phyloP scores from a whole-genome alignment of 2,329 filamentous ascomycete species.

The Cladorrhinum sp. region DNA sequence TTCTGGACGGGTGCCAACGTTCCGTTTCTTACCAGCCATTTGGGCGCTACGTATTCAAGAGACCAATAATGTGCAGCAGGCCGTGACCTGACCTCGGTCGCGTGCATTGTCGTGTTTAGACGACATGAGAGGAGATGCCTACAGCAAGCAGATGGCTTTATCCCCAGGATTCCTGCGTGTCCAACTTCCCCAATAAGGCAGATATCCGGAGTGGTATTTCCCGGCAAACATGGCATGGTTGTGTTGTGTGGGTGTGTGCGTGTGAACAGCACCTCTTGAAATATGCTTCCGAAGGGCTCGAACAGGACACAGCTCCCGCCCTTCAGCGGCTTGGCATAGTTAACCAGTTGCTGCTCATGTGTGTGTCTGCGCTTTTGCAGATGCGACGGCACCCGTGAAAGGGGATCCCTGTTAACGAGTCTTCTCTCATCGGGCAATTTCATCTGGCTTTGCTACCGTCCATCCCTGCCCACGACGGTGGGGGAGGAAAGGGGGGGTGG shows the following conservation, averaged over 20 bases:
- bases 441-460: constrained; percentile 35
- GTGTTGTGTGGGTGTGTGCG: too few species aligned
- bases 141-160: too few species aligned
- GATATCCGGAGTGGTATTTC: not conserved
- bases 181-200: not conserved
- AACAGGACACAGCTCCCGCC: constrained; percentile 3
- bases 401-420: constrained; percentile 31
- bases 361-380: too few species aligned
- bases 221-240: not conserved
- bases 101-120: not conserved
- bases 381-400: constrained; percentile 19
- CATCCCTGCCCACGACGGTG: not conserved
- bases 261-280: too few species aligned
- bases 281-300: constrained; percentile 7
- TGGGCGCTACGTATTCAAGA: not conserved
- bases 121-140: not conserved
- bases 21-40: not conserved
- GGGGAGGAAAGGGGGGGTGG: not conserved
- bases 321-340: too few species aligned
- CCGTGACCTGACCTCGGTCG: not conserved
- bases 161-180: too few species aligned
- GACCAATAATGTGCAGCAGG: not conserved
- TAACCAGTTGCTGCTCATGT: too few species aligned
- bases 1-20: not conserved
- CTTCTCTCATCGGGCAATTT: constrained; percentile 43